Evolutionary conservation across 2,329 filamentous ascomycete species (phyloP).

Genomic region (Botrytis elliptica): DNA sequence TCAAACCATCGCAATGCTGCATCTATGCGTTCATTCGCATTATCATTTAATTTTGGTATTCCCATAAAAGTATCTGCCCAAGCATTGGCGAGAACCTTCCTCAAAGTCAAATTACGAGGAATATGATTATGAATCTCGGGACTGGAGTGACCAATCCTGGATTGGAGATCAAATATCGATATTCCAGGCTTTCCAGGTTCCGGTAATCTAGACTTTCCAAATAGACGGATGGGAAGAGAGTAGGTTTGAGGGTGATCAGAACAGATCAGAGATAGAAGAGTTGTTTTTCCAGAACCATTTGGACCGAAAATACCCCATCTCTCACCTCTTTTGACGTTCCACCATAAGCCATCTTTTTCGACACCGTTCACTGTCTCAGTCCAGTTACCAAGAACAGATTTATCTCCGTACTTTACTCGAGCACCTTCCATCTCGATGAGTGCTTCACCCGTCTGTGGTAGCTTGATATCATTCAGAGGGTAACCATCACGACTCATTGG

Average conservation of each 20-base stretch:
- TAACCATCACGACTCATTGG: constrained; percentile 34
- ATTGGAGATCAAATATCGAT: constrained; percentile 89
- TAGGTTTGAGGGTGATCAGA: constrained; percentile 97
- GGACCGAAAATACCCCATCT: constrained; percentile 92
- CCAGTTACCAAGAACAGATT: constrained; percentile 80
- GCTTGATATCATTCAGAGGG: constrained; percentile 23
- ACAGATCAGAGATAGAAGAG: constrained; percentile 84
- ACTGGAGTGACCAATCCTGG: constrained; percentile 85
- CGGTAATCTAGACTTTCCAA: constrained; percentile 78
- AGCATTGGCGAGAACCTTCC: constrained; percentile 76
- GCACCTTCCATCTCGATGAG: constrained; percentile 87
- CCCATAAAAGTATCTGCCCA: constrained; percentile 86
- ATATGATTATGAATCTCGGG: constrained; percentile 95
- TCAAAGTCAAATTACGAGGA: constrained; percentile 71
- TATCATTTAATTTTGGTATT: constrained; percentile 61
- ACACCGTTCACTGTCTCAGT: constrained; percentile 52
- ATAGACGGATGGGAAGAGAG: constrained; percentile 80
- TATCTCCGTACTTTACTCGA: constrained; percentile 74
- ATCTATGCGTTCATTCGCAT: constrained; percentile 61
- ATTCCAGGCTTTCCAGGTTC: constrained; percentile 66
- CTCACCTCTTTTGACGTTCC: constrained; percentile 79
- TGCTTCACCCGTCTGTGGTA: constrained; percentile 56
- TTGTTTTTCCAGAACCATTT: constrained; percentile 95
- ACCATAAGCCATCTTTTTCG: constrained; percentile 63
- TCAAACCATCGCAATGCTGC: constrained; percentile 75